phyloP scores from a whole-genome alignment of 73 alveolate species.

The Paraurostyla sp. region DNA sequence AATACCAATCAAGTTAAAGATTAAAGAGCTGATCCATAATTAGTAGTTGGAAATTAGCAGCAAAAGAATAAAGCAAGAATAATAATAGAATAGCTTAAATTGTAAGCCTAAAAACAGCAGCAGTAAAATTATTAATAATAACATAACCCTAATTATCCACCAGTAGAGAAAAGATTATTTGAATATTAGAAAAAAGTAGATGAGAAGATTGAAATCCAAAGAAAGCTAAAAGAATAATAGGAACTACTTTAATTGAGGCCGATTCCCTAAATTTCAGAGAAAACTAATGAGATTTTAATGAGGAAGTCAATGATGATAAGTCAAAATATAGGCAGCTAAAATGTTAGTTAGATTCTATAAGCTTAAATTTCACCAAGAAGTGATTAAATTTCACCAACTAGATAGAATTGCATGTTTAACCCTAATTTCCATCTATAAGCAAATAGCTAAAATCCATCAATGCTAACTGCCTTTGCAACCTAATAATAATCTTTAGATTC shows the following conservation, averaged over 20 bases:
- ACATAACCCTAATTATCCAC: not conserved
- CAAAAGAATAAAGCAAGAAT: constrained; percentile 30
- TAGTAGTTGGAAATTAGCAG: not conserved
- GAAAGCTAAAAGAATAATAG: constrained; percentile 16
- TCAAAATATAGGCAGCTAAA: not conserved
- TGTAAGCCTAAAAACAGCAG: not conserved
- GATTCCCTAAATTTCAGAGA: constrained; percentile 8
- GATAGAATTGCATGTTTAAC: not conserved
- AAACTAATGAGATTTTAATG: constrained; percentile 21
- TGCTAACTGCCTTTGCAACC: too few relatives aligned
- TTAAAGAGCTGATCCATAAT: not conserved
- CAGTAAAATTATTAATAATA: not conserved
- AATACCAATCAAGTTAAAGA: not conserved
- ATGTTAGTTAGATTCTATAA: not conserved
- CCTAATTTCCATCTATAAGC: too few relatives aligned
- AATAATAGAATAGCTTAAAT: constrained; percentile 1
- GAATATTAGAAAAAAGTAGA: constrained; percentile 40
- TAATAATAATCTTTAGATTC: too few relatives aligned
- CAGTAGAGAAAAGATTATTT: constrained; percentile 43
- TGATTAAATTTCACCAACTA: not conserved
- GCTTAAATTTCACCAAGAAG: constrained; percentile 22
- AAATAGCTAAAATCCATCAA: too few relatives aligned
- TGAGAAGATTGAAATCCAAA: constrained; percentile 18
- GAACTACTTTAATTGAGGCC: constrained; percentile 11
- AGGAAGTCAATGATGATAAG: constrained; percentile 24